Evolutionary conservation across 176 grass and related monocot species (phyloP).

Genomic region (Thalia dealbata): DNA sequence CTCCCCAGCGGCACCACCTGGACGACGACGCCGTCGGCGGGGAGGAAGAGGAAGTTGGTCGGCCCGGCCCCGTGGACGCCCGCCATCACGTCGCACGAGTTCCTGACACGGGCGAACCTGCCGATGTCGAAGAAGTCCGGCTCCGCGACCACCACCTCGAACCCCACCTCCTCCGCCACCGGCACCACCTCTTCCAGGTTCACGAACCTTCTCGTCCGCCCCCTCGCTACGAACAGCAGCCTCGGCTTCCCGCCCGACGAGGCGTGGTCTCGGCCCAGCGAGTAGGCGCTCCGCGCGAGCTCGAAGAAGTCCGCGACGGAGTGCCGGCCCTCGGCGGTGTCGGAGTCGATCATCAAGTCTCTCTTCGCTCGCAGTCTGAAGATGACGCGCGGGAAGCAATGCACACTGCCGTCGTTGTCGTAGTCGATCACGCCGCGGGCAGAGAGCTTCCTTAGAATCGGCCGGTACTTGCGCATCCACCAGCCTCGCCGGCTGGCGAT

Average conservation of each 20-base stretch:
- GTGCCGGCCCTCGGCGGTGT: conserved; percentile 30
- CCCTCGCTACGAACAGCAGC: conserved; percentile 56
- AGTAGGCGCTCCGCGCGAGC: conserved; percentile 49
- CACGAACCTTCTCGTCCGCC: conserved; percentile 39
- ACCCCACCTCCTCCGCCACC: conserved; percentile 43
- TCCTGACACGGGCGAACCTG: conserved; percentile 39
- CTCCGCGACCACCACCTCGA: conserved; percentile 57
- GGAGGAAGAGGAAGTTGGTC: conserved; percentile 36
- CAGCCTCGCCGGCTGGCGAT: conserved; percentile 34
- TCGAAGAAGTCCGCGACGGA: conserved; percentile 51
- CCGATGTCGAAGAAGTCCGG: conserved; percentile 45
- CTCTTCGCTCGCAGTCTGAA: conserved; percentile 48
- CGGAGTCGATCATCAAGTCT: conserved; percentile 54
- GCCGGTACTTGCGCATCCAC: conserved; percentile 53
- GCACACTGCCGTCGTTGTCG: conserved; percentile 49
- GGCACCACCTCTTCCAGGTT: conserved; percentile 47
- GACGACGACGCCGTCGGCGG: not conserved
- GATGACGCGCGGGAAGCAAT: conserved; percentile 53
- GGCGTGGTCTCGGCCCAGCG: conserved; percentile 22
- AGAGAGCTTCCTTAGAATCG: conserved; percentile 38
- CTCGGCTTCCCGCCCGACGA: conserved; percentile 34
- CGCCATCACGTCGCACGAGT: conserved; percentile 71
- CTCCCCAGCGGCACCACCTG: not conserved
- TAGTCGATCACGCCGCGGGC: conserved; percentile 51
- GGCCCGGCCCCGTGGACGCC: conserved; percentile 83